Evolutionary conservation across 139 green algal genomes (phyloP).

Genomic region (Picochlorum sp.): DNA sequence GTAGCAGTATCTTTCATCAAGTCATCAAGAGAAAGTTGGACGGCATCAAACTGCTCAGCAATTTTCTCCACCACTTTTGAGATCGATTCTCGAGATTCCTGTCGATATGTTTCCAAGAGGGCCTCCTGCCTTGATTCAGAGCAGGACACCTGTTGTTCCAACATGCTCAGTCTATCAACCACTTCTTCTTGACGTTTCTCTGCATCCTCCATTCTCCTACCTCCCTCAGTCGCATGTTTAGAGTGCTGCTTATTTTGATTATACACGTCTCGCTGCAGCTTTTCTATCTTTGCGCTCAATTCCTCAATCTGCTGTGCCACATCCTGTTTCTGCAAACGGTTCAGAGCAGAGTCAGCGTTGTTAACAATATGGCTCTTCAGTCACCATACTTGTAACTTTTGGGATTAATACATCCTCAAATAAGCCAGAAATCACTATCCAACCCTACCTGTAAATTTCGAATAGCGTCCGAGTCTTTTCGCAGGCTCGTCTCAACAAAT

Average conservation of each 20-base stretch:
- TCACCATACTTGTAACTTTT: too few relatives aligned
- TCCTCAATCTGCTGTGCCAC: conserved; percentile 5
- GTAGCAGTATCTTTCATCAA: not conserved
- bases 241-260: conserved; percentile 11
- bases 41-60: conserved; percentile 29
- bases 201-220: conserved; percentile 15
- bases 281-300: not conserved
- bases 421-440: not conserved
- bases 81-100: conserved; percentile 3
- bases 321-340: conserved; percentile 15
- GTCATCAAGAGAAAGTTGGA: conserved; percentile 19
- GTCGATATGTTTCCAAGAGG: conserved; percentile 2
- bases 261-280: conserved; percentile 8
- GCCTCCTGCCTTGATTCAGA: not conserved
- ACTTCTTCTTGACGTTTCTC: conserved; percentile 11
- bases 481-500: conserved; percentile 1
- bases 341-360: too few relatives aligned
- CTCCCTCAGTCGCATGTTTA: not conserved
- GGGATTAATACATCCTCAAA: not conserved
- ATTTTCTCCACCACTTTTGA: conserved; percentile 8
- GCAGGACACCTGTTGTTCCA: conserved; percentile 1
- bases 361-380: too few relatives aligned
- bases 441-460: conserved; percentile 2
- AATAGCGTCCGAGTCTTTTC: conserved; percentile 8
- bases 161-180: not conserved